Base-by-base conservation (phyloP, 176 grass and related monocot genomes). In the Oryza officinalis region DNA sequence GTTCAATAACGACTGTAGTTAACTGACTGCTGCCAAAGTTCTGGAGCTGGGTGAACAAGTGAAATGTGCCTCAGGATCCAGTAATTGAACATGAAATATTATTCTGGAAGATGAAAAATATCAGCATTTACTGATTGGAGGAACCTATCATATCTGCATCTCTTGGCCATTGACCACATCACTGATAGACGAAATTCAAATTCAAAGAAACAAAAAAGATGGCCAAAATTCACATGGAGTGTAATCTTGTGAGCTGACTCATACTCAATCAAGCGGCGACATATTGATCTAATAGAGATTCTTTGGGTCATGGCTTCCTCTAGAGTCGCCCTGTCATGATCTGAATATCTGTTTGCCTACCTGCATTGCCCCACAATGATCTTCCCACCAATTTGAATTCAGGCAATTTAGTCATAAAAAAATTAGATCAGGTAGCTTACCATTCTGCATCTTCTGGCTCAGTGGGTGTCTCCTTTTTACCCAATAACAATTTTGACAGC, bases 291-390 rank as follows among this genome's bases (percentile, higher is more conserved):
- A 86, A 86, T 78, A 37, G 67, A 47, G 88, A 90, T 90, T 78
- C 73, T 27, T 57, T 86, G 57, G 79, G 70, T 22, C 59, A 78
- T 38, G 66, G 38, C 23, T 78, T 59, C 43, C 69, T 66, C n/a
- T 45, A 12, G 57, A 73, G 79, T 90, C 79, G 46, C 43, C 38
- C 25, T 60, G 67, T 59, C 67, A 90, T 86, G 79, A 74, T 90
- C 74, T 46, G 83, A 90, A 66, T 90, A 86, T 90, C 83, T 38
- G 50, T 72, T 82, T 86, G 79, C 67, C 79, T 78, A 45, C 57
- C 32, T 33, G 25, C 45, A 72, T 86, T 73, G 88, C 67, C 79
- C 88, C 83, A 79, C 79, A 86, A 78, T 74, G 84, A 90, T 90
- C 79, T 37, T 79, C 66, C 74, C 17, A 71, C 52, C 67, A 74